Percentiles rank a stretch among this genome's conserved stretches.
These are phyloP conservation scores for Suhomyces bokatorum DNA, from an alignment of 1,139 yeast species.

Conservation along the genomic window DNA sequence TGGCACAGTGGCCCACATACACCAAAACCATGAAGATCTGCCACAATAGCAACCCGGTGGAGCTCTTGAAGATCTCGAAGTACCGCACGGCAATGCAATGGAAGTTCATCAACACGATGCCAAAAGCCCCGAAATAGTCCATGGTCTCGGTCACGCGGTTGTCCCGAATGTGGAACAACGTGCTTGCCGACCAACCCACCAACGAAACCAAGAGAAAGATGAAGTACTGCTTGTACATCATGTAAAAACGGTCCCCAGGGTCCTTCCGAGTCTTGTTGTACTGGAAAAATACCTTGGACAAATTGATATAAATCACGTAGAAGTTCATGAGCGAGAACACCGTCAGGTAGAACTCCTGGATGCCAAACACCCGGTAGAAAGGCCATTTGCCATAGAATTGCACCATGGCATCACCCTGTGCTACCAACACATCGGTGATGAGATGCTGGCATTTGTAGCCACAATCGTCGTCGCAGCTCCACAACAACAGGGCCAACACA, in stretches of 20 bases:
- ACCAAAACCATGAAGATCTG: constrained; percentile 16
- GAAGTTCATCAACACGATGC: constrained; percentile 40
- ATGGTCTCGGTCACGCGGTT: constrained; percentile 40
- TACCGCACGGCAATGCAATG: constrained; percentile 37
- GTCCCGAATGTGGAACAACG: constrained; percentile 44
- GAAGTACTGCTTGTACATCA: constrained; percentile 37
- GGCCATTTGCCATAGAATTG: constrained; percentile 54
- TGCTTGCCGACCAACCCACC: constrained; percentile 43
- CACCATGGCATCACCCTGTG: constrained; percentile 28
- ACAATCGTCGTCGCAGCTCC: constrained; percentile 46
- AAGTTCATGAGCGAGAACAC: constrained; percentile 42
- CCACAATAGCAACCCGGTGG: constrained; percentile 12
- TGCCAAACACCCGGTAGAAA: constrained; percentile 37
- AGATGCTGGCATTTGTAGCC: constrained; percentile 45
- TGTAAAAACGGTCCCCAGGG: constrained; percentile 14
- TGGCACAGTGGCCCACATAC: constrained; percentile 33
- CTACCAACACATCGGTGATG: constrained; percentile 28
- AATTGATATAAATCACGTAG: constrained; percentile 35
- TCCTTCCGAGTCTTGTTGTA: constrained; percentile 23
- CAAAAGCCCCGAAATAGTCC: constrained; percentile 49
- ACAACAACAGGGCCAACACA: constrained; percentile 16
- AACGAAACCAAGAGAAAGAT: constrained; percentile 31
- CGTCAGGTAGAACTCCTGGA: constrained; percentile 41
- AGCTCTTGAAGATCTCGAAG: constrained; percentile 26
- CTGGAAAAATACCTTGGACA: constrained; percentile 30